phyloP scores from a whole-genome alignment of 192 early-diverging fungal species.

The Lunasporangiospora selenospora region DNA sequence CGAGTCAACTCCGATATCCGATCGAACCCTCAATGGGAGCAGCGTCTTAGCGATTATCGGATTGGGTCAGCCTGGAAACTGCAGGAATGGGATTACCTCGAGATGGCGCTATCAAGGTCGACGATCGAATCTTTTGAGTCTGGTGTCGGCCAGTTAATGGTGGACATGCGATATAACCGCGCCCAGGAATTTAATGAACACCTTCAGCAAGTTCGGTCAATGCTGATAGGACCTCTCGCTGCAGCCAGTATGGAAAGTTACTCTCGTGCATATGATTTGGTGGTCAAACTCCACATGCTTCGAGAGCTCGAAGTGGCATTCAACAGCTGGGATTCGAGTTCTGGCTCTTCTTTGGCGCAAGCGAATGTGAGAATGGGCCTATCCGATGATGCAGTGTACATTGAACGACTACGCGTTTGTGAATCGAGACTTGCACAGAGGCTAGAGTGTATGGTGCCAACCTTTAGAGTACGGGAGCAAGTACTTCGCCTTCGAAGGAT shows the following conservation, averaged over 20 bases:
- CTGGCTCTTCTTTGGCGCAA: background rate
- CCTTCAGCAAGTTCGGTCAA: slow-evolving; percentile 51
- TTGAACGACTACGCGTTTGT: slow-evolving; percentile 20
- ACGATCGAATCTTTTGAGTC: slow-evolving; percentile 60
- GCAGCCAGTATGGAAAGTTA: slow-evolving; percentile 75
- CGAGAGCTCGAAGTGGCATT: slow-evolving; percentile 63
- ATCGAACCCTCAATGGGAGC: slow-evolving; percentile 58
- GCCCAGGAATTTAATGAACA: slow-evolving; percentile 28
- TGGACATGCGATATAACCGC: slow-evolving; percentile 51
- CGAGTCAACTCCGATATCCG: slow-evolving; percentile 21
- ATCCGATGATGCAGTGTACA: background rate
- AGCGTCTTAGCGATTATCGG: slow-evolving; percentile 51
- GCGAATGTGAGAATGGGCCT: slow-evolving; percentile 6
- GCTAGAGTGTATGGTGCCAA: slow-evolving; percentile 58
- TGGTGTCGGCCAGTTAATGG: slow-evolving; percentile 58
- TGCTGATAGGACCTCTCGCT: slow-evolving; percentile 57
- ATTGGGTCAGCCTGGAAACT: slow-evolving; percentile 73
- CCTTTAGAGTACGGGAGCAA: slow-evolving; percentile 64
- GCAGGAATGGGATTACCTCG: slow-evolving; percentile 64
- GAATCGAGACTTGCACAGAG: slow-evolving; percentile 50
- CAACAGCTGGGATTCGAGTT: slow-evolving; percentile 11
- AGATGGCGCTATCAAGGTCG: slow-evolving; percentile 46
- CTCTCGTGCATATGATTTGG: slow-evolving; percentile 58
- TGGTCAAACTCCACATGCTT: slow-evolving; percentile 71
- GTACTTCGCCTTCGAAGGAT: slow-evolving; percentile 64